Base-by-base conservation (phyloP, 371 early-diverging fungal species). In the Mortierella sp. region DNA sequence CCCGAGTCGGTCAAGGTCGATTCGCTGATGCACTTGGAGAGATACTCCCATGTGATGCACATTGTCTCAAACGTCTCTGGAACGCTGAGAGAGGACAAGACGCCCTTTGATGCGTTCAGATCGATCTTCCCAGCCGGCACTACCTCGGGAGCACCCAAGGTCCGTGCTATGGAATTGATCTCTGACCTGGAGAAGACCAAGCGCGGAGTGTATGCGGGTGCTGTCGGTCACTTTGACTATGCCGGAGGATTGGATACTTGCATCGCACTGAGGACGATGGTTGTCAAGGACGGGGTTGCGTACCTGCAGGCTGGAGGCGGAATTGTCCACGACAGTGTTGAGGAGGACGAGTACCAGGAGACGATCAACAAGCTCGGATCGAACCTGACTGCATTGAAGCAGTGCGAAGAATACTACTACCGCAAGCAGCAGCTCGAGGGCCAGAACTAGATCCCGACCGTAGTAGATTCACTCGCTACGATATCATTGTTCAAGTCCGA, bases 111-210 rank as follows among this genome's bases (percentile, higher is more conserved):
- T 85, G 98, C 98, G 1, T 97, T 99, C 90, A 90, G 99, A 65
- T 95, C 96, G 26, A 96, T 98, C 63, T 97, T 99, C 90, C 99
- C 99, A 14, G 99, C 99, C 7, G 98, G 99, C 22, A 99, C 99
- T 24, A 96, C 98, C 10, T 95, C 96, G 0, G 99, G 99, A 66
- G 98, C 99, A 26, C 99, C 99, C 70, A 99, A 99, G 89, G 96
- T 99, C 55, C 91, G 95, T 44, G 99, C 99, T 13, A 95, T 99
- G 78, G 96, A 98, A 86, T 87, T 99, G 64, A 97, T 99, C 79
- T 92, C 93, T 73, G 95, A 93, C 22, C 88, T 94, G 55, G 99
- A 99, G 87, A 89, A 90, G 64, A 94, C 97, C 79, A 96, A 96
- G 85, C 94, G 99, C 52, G 99, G 98, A 44, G 91, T 97, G 16